Conservation (phyloP, 192 early-diverging fungal species). For the Backusella luteola region DNA sequence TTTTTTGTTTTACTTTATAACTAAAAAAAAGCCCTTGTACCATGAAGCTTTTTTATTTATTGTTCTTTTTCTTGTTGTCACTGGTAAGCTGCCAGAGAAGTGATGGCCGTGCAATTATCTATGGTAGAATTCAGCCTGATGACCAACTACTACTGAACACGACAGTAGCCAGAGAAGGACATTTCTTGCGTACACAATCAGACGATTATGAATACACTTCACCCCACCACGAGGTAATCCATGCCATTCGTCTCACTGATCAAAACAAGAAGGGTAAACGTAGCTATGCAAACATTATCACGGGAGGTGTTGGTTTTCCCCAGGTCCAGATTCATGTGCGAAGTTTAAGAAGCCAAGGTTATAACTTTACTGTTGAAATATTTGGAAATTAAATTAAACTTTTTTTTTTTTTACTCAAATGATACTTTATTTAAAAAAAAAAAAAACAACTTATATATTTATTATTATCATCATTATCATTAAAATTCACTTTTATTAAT, state of each 20-base stretch:
- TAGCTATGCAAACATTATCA: background rate
- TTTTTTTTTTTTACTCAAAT: background rate
- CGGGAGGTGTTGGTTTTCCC: background rate
- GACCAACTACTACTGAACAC: background rate
- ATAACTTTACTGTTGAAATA: background rate
- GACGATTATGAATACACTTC: background rate
- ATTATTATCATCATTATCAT: background rate
- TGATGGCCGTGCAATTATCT: background rate
- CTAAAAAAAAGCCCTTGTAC: background rate
- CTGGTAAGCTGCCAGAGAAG: background rate
- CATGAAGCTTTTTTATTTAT: background rate
- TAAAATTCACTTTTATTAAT: background rate
- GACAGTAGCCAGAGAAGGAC: background rate
- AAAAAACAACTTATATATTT: background rate
- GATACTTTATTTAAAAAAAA: background rate
- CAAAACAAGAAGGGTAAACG: background rate
- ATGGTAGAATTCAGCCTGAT: background rate
- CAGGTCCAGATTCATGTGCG: background rate
- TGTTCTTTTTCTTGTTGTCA: background rate
- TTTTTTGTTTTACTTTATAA: background rate
- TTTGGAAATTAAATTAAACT: background rate
- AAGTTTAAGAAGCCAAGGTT: background rate
- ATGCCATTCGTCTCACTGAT: constrained; percentile 4
- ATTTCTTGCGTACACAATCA: background rate
- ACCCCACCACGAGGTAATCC: background rate